Conservation (phyloP, 148 eudicot species). For the Pharnaceum exiguum region DNA sequence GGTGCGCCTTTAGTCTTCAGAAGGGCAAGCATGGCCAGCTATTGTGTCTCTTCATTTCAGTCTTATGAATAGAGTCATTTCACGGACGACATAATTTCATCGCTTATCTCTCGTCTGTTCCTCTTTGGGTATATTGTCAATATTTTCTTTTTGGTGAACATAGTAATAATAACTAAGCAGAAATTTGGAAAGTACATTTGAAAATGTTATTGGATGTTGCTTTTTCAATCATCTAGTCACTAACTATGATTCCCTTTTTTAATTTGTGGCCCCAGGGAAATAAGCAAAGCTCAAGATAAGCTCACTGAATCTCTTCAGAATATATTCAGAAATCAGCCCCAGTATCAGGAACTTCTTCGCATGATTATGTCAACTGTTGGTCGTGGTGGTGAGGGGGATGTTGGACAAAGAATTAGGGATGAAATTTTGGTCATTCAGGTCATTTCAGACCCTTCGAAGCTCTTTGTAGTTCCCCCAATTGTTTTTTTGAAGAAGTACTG, state of each 20-base stretch:
- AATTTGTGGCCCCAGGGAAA: constrained; percentile 78
- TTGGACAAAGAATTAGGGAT: constrained; percentile 96
- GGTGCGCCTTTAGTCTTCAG: not conserved
- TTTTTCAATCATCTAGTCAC: not conserved
- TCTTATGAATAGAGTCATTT: too few species aligned
- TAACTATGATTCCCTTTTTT: not conserved
- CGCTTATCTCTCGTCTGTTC: too few species aligned
- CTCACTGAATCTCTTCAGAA: constrained; percentile 85
- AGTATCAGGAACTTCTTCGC: constrained; percentile 70
- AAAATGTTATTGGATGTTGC: not conserved
- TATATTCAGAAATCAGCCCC: constrained; percentile 53
- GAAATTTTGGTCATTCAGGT: constrained; percentile 97
- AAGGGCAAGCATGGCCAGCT: not conserved
- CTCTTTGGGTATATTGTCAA: too few species aligned
- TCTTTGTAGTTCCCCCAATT: not conserved
- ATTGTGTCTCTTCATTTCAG: not conserved
- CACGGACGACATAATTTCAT: too few species aligned
- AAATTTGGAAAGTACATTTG: too few species aligned
- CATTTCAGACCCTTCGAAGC: not conserved
- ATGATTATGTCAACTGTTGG: constrained; percentile 93
- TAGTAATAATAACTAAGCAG: too few species aligned
- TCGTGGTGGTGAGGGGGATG: constrained; percentile 99
- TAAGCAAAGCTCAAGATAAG: constrained; percentile 96
- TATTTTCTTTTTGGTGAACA: too few species aligned
- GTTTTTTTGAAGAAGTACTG: not conserved